Conservation (phyloP, 148 eudicot species). For the Agrostemma githago region DNA sequence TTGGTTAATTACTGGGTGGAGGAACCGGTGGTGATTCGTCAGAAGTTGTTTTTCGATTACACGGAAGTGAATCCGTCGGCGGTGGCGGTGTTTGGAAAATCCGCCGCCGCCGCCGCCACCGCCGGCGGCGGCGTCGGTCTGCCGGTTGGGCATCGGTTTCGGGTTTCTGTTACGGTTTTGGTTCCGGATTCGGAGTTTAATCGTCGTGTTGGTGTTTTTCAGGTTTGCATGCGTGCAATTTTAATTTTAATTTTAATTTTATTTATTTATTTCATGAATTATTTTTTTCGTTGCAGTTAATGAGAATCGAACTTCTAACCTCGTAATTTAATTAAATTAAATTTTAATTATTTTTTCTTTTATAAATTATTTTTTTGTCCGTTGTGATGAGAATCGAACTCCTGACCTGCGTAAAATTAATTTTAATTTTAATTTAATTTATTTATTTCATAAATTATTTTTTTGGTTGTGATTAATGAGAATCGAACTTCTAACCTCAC, state of each 20-base stretch:
- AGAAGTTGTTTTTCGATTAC: constrained; percentile 59
- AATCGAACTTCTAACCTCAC: too few relatives aligned
- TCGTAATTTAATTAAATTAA: too few relatives aligned
- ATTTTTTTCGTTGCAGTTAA: too few relatives aligned
- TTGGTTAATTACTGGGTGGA: constrained; percentile 58
- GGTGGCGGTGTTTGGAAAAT: constrained; percentile 29
- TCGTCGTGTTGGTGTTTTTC: constrained; percentile 59
- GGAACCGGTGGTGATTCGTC: constrained; percentile 47
- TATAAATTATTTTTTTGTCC: too few relatives aligned
- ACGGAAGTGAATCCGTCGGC: constrained; percentile 45
- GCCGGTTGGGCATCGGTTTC: constrained; percentile 59
- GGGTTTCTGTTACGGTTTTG: constrained; percentile 42
- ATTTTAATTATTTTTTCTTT: too few relatives aligned
- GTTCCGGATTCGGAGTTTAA: constrained; percentile 91
- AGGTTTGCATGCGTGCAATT: constrained; percentile 34
- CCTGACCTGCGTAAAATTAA: too few relatives aligned
- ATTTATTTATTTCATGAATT: background rate
- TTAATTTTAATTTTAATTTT: background rate
- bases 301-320: too few relatives aligned
- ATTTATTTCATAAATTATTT: too few relatives aligned
- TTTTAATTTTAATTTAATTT: too few relatives aligned
- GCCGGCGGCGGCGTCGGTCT: constrained; percentile 20
- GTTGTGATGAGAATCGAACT: too few relatives aligned
- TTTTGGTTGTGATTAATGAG: too few relatives aligned
- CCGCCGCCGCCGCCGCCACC: too few relatives aligned